Percentiles rank a stretch among this genome's conserved stretches.
Conservation (phyloP, 441 rosid species). For the Erysimum cheiri region DNA sequence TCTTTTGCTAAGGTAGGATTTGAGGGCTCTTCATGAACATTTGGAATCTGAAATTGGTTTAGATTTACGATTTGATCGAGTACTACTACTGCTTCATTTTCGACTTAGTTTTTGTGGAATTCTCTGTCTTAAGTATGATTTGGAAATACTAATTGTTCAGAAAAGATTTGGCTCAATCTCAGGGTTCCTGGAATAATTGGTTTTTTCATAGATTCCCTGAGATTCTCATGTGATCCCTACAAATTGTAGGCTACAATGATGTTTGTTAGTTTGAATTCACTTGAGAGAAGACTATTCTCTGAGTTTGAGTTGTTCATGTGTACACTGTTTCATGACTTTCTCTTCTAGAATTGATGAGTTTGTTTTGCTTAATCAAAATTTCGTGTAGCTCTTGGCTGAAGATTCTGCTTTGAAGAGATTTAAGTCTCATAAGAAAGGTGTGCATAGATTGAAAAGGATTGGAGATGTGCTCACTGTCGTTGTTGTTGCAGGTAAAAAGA, state of each 20-base stretch:
- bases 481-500: constrained; percentile 67
- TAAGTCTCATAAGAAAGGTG: constrained; percentile 69
- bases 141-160: background rate
- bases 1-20: background rate
- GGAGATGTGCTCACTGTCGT: constrained; percentile 75
- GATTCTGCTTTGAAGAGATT: constrained; percentile 66
- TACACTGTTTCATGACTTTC: constrained; percentile 7
- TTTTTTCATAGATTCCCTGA: too few species aligned
- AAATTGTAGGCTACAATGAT: too few species aligned
- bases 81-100: background rate
- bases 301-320: constrained; percentile 16
- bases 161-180: background rate
- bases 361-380: constrained; percentile 7
- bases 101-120: background rate
- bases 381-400: constrained; percentile 70
- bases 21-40: background rate
- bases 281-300: background rate
- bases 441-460: constrained; percentile 52
- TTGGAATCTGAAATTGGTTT: background rate
- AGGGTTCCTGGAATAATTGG: background rate
- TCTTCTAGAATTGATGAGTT: constrained; percentile 1
- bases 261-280: constrained; percentile 5
- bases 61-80: background rate
- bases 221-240: constrained; percentile 17
- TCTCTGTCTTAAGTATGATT: background rate